Evolutionary conservation across 2,329 filamentous ascomycete species (phyloP).

Genomic region (Pseudonectria foliicola): DNA sequence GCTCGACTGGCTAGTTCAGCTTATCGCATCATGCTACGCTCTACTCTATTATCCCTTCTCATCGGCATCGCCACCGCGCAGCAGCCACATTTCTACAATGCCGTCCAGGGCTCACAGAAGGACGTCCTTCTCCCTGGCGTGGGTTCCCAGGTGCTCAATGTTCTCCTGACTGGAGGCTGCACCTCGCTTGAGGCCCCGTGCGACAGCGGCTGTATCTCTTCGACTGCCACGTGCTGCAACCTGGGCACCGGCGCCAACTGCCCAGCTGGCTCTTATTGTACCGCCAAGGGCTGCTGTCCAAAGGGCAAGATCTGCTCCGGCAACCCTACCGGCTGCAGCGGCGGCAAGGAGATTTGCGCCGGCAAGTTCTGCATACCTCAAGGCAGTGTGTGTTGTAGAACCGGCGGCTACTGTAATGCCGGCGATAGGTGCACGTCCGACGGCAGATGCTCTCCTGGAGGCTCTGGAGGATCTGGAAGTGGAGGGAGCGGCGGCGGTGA

Average conservation of each 20-base stretch:
- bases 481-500: slow-evolving; percentile 7
- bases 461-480: slow-evolving; percentile 13
- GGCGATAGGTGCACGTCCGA: slow-evolving; percentile 21
- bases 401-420: slow-evolving; percentile 23
- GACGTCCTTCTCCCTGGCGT: slow-evolving; percentile 13
- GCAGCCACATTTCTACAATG: slow-evolving; percentile 1
- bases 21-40: slow-evolving; percentile 16
- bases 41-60: slow-evolving; percentile 20
- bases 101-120: slow-evolving; percentile 8
- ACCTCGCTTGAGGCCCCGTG: slow-evolving; percentile 17
- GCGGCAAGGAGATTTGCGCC: slow-evolving; percentile 20
- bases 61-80: slow-evolving; percentile 18
- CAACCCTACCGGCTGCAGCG: slow-evolving; percentile 17
- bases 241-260: slow-evolving; percentile 24
- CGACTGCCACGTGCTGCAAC: slow-evolving; percentile 23
- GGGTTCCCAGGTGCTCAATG: slow-evolving; percentile 10
- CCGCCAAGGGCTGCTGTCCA: slow-evolving; percentile 25
- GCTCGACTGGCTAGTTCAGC: not conserved
- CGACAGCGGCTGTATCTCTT: slow-evolving; percentile 26
- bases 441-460: slow-evolving; percentile 14
- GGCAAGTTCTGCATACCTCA: slow-evolving; percentile 24
- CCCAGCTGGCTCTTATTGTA: slow-evolving; percentile 23
- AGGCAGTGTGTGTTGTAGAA: slow-evolving; percentile 24
- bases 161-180: slow-evolving; percentile 16
- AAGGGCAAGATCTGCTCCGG: slow-evolving; percentile 26